Percentiles rank a stretch among this genome's conserved stretches.
phyloP scores from a whole-genome alignment of 176 grass and related monocot genomes.

The Coix lacrymajobi region DNA sequence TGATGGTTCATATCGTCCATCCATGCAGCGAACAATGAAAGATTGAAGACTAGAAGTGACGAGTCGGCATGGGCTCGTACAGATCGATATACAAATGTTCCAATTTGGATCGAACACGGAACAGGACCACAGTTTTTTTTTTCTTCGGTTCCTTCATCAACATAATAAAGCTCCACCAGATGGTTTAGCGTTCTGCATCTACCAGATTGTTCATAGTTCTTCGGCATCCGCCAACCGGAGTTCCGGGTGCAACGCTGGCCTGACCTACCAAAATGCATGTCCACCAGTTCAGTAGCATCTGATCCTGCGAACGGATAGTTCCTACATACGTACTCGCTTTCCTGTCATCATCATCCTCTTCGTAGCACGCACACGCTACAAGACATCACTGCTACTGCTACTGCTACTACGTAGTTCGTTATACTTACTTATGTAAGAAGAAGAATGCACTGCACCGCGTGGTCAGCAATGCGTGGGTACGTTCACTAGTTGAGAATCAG shows the following conservation, averaged over 20 bases:
- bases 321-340: background rate
- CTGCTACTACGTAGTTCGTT: too few species aligned
- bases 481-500: background rate
- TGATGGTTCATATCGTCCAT: too few species aligned
- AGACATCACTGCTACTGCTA: background rate
- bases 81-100: too few species aligned
- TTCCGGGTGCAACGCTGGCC: background rate
- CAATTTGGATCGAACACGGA: too few species aligned
- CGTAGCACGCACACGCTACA: background rate
- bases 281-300: background rate
- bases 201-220: background rate
- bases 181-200: too few species aligned
- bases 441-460: background rate
- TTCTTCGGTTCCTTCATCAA: too few species aligned
- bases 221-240: too few species aligned
- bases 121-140: too few species aligned
- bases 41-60: too few species aligned
- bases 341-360: background rate
- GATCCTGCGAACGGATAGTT: background rate
- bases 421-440: background rate
- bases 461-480: background rate
- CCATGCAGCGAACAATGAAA: too few species aligned
- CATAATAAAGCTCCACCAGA: too few species aligned
- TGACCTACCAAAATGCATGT: background rate
- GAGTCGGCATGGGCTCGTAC: too few species aligned